Base-by-base conservation (phyloP, 805 yeast genomes). In the Starmerella bombi region DNA sequence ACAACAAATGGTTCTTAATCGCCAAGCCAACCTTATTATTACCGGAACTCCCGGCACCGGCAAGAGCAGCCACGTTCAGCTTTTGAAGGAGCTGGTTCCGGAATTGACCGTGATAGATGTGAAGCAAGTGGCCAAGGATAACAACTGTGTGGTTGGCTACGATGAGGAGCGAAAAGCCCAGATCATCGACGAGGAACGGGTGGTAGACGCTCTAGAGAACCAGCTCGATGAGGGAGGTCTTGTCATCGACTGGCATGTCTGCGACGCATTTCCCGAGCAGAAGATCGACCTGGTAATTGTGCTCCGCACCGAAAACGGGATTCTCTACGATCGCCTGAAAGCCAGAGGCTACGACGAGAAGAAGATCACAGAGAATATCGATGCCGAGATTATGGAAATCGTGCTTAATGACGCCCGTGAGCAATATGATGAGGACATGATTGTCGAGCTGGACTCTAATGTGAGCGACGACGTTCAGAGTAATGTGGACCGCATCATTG, bases 31-130 rank as follows among this genome's bases (percentile, higher is more conserved):
- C 59, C 76, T 91, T 32, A 72, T 91, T 30, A 72, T 91, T 35
- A 91, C 97, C 2, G 98, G 98, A 3, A 88, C 97, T 3, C 98
- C 98, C 19, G 78, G 93, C 0, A 79, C 91, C 46, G 94, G 94
- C 10, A 83, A 83, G 53, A 71, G 91, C 1, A 73, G 83, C 15
- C 93, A 81, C 56, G 67, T 75, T n/a, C 75, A 74, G 50, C 62
- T 65, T 40, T 64, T 83, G 37, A 70, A 64, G 1, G 64, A 70
- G 25, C 73, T 70, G 41, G 58, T 71, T 21, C 63, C 71, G 6
- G 75, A 68, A 5, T 63, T 73, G 46, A 57, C 55, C 27, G 73
- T 73, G 49, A 69, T 81, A 48, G 71, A 77, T 49, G 74, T 91
- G 44, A 80, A 88, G 52, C 84, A 80, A 34, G 70, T 80, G 54